Evolutionary conservation across 768 basidiomycete genomes (phyloP).

Genomic region (Suillus paluster): DNA sequence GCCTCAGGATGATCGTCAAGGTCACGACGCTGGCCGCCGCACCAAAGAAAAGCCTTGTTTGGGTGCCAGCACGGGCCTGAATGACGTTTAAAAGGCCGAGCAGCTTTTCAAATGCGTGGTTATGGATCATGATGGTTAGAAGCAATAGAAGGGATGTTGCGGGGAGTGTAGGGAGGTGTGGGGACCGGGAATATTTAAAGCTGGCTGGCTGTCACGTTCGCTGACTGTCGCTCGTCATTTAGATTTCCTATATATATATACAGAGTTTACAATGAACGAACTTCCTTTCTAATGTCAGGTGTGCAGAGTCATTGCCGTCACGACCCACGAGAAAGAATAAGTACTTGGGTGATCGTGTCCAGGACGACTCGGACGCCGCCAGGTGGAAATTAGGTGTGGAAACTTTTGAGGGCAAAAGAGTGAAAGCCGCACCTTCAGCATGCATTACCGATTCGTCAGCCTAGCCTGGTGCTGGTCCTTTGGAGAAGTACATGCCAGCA

Average conservation of each 20-base stretch:
- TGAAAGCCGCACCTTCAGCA: not conserved
- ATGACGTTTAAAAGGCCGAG: constrained; percentile 4
- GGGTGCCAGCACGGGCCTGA: not conserved
- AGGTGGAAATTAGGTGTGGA: not conserved
- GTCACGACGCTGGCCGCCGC: constrained; percentile 9
- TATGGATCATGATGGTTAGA: not conserved
- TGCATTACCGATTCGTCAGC: not conserved
- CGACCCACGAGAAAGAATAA: no score
- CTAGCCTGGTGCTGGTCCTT: not conserved
- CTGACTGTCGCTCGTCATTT: not conserved
- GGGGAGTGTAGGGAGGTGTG: no score
- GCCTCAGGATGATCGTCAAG: constrained; percentile 12
- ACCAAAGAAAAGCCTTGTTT: not conserved
- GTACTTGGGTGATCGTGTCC: not conserved
- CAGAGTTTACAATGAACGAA: not conserved
- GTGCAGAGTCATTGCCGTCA: not conserved
- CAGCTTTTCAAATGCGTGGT: not conserved
- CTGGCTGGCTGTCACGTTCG: no score
- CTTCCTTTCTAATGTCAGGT: not conserved
- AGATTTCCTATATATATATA: not conserved
- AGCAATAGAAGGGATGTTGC: no score
- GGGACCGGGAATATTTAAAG: not conserved
- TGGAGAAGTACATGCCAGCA: no score
- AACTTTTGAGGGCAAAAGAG: not conserved
- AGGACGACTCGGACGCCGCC: not conserved